Evolutionary conservation across 768 basidiomycete species (phyloP), one percentile per base, ranked within the genome.

Genomic region (Leccinum disarticulatum): DNA sequence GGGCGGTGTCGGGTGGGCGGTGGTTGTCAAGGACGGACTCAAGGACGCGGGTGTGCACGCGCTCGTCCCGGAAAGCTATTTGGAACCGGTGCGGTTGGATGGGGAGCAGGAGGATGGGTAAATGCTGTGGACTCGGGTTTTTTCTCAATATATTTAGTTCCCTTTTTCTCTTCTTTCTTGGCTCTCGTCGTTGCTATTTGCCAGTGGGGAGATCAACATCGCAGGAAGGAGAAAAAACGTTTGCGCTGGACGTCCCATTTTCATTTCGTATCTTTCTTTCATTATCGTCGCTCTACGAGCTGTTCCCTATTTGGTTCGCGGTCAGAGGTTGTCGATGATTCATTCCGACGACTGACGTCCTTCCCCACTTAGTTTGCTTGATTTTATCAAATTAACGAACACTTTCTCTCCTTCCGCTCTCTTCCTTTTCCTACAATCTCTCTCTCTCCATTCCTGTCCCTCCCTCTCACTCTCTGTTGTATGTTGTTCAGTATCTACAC

Each of bases 1-100:
- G 4, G 90, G 90, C 0, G 89, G 89, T 0, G 86, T 87, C 3
- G 90, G 90, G 0, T 91, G 90, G 91, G 90, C 88, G 0, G 85
- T 92, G 9, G 90, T 85, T 2, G 78, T 84, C 60, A 80, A 76
- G 56, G 74, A 71, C 41, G 64, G 71, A 17, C 64, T 66, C 50
- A 75, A 72, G 36, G 79, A 73, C 51, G 72, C 67, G n/a, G 72
- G 72, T 14, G 67, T 73, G 6, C 88, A 90, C 73, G 89, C 88
- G 7, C 80, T 92, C 33, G 90, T 92, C 7, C 90, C 90, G 0
- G 90, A 91, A 73, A 85, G 88, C 60, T 91, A 92, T 75, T 67
- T 92, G 64, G 87, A 88, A 69, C 71, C 77, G 15, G 77, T 86
- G 17, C 78, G 76, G 66, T 65, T 83, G 25, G 68, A 72, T 25